Conservation (phyloP, 2,329 filamentous ascomycete species). For the Madurella mycetomatis region DNA sequence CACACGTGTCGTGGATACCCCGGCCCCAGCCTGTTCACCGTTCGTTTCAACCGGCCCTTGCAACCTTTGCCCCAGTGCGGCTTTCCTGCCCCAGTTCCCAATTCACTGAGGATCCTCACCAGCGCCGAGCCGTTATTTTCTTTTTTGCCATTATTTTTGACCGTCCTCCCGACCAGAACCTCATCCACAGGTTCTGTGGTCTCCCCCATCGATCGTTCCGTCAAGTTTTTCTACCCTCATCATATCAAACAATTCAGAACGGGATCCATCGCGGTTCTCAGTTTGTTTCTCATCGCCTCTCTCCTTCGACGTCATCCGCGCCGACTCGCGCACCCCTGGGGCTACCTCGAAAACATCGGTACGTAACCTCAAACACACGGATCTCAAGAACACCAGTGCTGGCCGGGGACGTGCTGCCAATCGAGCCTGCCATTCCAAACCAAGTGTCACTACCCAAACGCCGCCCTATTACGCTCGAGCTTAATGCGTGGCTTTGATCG, state of each 20-base stretch:
- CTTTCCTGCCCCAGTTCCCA: constrained; percentile 9
- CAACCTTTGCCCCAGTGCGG: constrained; percentile 4
- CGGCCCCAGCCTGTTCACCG: constrained; percentile 10
- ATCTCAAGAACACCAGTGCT: constrained; percentile 22
- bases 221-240: not conserved
- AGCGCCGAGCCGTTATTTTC: constrained; percentile 25
- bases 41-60: constrained; percentile 25
- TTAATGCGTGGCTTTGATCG: not conserved
- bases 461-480: not conserved
- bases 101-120: constrained; percentile 18
- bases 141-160: constrained; percentile 20
- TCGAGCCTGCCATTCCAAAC: constrained; percentile 1
- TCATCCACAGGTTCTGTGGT: constrained; percentile 9
- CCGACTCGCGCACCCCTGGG: not conserved
- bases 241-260: constrained; percentile 1
- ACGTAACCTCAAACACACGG: constrained; percentile 19
- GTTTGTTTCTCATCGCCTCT: not conserved
- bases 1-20: constrained; percentile 9
- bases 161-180: constrained; percentile 9
- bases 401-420: constrained; percentile 3
- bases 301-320: not conserved
- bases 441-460: not conserved
- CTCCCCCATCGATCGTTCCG: not conserved
- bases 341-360: constrained; percentile 8
- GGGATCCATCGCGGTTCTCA: not conserved